Base-by-base conservation (phyloP, 108 stramenopile genomes). In the Parietichytrium sp. region DNA sequence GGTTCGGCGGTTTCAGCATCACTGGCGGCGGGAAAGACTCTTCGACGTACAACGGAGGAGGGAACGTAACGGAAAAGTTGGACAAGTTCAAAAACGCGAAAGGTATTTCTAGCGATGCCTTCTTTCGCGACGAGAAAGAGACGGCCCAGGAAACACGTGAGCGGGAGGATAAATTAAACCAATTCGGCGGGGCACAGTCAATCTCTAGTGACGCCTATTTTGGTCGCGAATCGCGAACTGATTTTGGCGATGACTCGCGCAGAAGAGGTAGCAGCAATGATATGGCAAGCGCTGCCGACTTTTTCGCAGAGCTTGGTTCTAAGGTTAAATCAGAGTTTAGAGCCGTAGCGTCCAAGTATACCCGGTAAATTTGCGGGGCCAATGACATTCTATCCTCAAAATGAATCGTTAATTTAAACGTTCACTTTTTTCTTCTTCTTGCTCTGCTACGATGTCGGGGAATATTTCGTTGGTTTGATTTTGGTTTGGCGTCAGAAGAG, bases 161-260 rank as follows among this genome's bases (percentile, higher is more conserved):
- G 20, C 61, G 61, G 23, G 61, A 2, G 20, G 38, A 72, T 33
- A 33, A 72, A 38, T 42, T 72, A 33, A 72, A n/a, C 61, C 36
- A 72, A 42, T 72, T 72, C 1, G 36, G 38, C 20, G 25, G 25
- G 38, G 61, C 61, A 25, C 36, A 20, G 23, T 33, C 29, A 7
- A 72, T 72, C 33, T 72, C 61, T 10, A 45, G 38, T 16, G 61
- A 72, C 25, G 61, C 61, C 20, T 72, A 72, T 27, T 72, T 72
- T 72, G 20, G 20, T 20, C 61, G 61, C 42, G 61, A 72, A 42
- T 1, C 54, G 16, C 52, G 27, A 8, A 15, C 29, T 8, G 3
- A 15, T 53, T 15, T 29, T 15, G 29, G 25, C 27, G 18, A 53
- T 29, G 52, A 23, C 12, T 7, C 8, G 52, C 13, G 25, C 18